Base-by-base conservation (phyloP, 169 alveolate species). In the Sarcocystis neurona region DNA sequence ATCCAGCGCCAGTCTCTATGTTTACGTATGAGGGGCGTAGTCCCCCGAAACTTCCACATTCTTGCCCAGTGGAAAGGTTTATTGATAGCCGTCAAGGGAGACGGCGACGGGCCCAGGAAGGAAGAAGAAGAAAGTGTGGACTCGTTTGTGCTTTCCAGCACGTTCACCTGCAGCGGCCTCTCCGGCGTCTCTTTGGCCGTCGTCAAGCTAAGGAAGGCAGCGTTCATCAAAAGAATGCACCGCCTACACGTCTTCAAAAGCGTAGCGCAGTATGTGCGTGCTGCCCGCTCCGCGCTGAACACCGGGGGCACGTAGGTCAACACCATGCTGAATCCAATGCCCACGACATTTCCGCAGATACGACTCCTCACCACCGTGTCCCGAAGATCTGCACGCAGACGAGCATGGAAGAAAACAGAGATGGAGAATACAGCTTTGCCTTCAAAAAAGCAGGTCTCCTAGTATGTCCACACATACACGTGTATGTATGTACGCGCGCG, bases 331-430 rank as follows among this genome's bases (percentile, higher is more conserved):
- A 72, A 72, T 27, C 50, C 27, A 18, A 72, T 72, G 2, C 82
- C 82, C 8, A 72, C 82, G 32, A 72, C 39, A 37, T 72, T 72
- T n/a, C 82, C 82, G 48, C 20, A n/a, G 15, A 72, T 32, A 56
- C 82, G 82, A n/a, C 82, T 72, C 30, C 82, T 48, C 56, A 72
- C 82, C 30, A 72, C 82, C 23, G 82, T 72, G 82, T 72, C 82
- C 46, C 82, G 48, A 2, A 72, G n/a, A n/a, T n/a, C n/a, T n/a
- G n/a, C n/a, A n/a, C n/a, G n/a, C n/a, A n/a, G n/a, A n/a, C n/a
- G n/a, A n/a, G n/a, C n/a, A n/a, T n/a, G n/a, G n/a, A n/a, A n/a
- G n/a, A n/a, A n/a, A n/a, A n/a, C n/a, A n/a, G n/a, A n/a, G n/a
- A n/a, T n/a, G n/a, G n/a, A n/a, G n/a, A n/a, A n/a, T n/a, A n/a